These are phyloP conservation scores for Ramularia endophylla DNA, from an alignment of 2,329 filamentous ascomycete genomes.

Conservation along the genomic window DNA sequence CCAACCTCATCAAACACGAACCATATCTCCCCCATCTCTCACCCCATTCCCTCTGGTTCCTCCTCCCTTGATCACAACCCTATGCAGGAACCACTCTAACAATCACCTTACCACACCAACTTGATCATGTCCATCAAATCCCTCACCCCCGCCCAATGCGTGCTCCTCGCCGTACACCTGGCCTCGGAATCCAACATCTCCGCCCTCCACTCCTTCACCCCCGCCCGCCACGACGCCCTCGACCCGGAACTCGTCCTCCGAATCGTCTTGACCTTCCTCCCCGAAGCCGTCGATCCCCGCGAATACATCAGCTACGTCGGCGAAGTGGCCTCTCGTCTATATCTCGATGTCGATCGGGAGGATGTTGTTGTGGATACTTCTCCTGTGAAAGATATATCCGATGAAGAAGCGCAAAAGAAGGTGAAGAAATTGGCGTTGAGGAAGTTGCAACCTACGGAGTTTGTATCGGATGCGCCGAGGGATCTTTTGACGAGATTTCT, in stretches of 20 bases:
- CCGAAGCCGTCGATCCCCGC: slow-evolving; percentile 61
- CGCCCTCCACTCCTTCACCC: slow-evolving; percentile 55
- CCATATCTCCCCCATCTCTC: too few species aligned
- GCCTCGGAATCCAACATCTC: slow-evolving; percentile 61
- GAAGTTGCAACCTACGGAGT: slow-evolving; percentile 49
- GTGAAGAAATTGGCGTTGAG: slow-evolving; percentile 58
- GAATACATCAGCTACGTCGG: slow-evolving; percentile 57
- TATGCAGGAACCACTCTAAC: too few species aligned
- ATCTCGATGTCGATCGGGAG: slow-evolving; percentile 36
- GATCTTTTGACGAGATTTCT: slow-evolving; percentile 60
- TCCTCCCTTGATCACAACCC: too few species aligned
- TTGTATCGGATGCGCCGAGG: slow-evolving; percentile 42
- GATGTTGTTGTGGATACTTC: slow-evolving; percentile 49
- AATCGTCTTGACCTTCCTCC: slow-evolving; percentile 70
- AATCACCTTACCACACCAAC: too few species aligned
- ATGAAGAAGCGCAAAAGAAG: slow-evolving; percentile 59
- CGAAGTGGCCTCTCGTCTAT: slow-evolving; percentile 48
- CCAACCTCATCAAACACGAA: too few species aligned
- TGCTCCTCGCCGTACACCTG: slow-evolving; percentile 67
- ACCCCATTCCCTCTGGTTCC: too few species aligned
- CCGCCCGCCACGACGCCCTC: slow-evolving; percentile 53
- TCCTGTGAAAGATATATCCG: slow-evolving; percentile 52
- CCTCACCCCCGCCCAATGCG: slow-evolving; percentile 61
- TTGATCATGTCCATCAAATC: slow-evolving; percentile 27
- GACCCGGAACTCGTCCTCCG: slow-evolving; percentile 61